A percentile compares a stretch with the other conserved stretches of the same genome.
Conservation (phyloP, 1,284 basidiomycete genomes). For the Trametes versicolor region DNA sequence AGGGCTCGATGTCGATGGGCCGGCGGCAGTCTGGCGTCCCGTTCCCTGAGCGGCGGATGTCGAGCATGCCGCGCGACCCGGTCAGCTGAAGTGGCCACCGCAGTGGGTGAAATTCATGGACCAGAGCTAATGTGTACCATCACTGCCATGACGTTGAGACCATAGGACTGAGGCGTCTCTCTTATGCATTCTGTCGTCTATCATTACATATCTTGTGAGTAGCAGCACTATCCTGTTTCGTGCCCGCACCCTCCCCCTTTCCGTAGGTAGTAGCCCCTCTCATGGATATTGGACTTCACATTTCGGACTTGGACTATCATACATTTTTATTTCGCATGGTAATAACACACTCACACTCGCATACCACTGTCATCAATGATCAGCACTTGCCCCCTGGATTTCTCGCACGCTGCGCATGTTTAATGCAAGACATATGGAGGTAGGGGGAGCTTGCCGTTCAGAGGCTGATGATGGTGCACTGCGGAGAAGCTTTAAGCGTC, state of each 20-base stretch:
- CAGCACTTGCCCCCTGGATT: neutral
- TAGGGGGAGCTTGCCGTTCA: neutral
- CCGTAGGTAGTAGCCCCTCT: slow-evolving; percentile 15
- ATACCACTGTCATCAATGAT: slow-evolving; percentile 21
- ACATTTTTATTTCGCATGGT: slow-evolving; percentile 28
- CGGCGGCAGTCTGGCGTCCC: slow-evolving; percentile 45
- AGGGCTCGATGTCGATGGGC: slow-evolving; percentile 38
- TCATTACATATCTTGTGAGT: slow-evolving; percentile 2
- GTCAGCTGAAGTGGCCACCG: slow-evolving; percentile 25
- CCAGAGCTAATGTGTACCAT: slow-evolving; percentile 32
- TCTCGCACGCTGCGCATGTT: neutral
- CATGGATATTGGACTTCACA: slow-evolving; percentile 29
- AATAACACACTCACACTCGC: slow-evolving; percentile 22
- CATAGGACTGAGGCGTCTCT: slow-evolving; percentile 7
- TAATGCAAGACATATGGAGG: neutral
- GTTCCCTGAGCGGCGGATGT: slow-evolving; percentile 48
- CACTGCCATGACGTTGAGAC: slow-evolving; percentile 12
- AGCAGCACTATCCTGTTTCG: neutral
- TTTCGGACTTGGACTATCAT: slow-evolving; percentile 33
- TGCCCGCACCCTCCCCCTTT: neutral
- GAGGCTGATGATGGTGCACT: neutral
- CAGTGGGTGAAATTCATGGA: slow-evolving; percentile 29
- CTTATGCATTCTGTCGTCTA: slow-evolving; percentile 10
- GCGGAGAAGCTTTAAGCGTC: neutral
- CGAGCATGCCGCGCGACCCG: slow-evolving; percentile 39